Evolutionary conservation across 108 stramenopile species (phyloP), one percentile per base, ranked within the genome.

Genomic region (Pseudonitzschia multiseries): DNA sequence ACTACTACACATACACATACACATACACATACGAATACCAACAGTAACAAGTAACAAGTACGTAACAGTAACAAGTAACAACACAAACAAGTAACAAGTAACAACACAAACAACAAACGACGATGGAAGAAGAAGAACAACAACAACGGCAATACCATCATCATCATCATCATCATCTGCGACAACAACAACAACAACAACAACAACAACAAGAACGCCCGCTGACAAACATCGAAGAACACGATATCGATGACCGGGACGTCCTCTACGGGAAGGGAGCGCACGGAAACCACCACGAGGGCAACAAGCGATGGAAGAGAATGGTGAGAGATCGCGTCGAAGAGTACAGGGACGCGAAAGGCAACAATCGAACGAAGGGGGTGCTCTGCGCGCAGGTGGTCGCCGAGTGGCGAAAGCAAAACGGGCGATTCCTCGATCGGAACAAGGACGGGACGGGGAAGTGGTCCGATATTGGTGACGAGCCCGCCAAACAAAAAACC

Each of bases 381-480:
- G 9, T 60, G n/a, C 24, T 17, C 15, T 2, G 5, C 20, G 8
- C 5, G 1, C 18, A 60, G n/a, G n/a, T 60, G 2, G 32, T 33
- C 4, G 6, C 2, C 28, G 32, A 32, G 8, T 24, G 18, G 15
- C 77, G 77, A 18, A 26, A 50, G 17, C 22, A 72, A 57, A 24
- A 72, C 10, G 68, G 68, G 22, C 42, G 68, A 4, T 69, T 69
- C 24, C 24, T 69, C 1, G 50, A 52, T 5, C 10, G 12, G 18
- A 24, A 69, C 24, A 52, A 69, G 48, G 68, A 69, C 10, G n/a
- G n/a, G n/a, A 69, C 67, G 1, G 59, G 59, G 13, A 29, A 28
- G 59, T 72, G 59, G 21, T 59, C 72, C 67, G 85, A 86, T 51
- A 22, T 69, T 20, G 68, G 68, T 22, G 68, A 69, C 50, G 50